Conservation (phyloP, 169 alveolate genomes). For the Sarcocystis neurona region DNA sequence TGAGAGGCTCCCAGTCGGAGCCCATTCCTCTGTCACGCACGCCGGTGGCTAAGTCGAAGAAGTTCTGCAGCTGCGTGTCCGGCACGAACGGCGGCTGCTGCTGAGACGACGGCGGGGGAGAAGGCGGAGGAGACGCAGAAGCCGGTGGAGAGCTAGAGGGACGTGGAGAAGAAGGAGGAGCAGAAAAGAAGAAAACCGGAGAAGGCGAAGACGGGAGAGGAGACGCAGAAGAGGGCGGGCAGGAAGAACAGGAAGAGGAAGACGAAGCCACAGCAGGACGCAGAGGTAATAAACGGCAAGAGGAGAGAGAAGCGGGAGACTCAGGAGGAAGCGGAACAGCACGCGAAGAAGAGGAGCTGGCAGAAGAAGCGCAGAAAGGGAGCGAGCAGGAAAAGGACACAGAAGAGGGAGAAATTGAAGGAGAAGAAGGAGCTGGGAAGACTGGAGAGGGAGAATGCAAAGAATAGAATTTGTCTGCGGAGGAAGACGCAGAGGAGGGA, state of each 20-base stretch:
- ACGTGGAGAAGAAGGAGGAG: not conserved
- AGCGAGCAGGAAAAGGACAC: not conserved
- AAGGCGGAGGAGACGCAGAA: not conserved
- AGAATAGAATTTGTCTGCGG: no score
- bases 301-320: not conserved
- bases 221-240: not conserved
- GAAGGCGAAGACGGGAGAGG: not conserved
- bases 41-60: not conserved
- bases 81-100: not conserved
- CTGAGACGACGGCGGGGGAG: not conserved
- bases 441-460: no score
- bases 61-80: constrained; percentile 1
- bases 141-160: not conserved
- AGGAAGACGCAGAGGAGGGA: no score
- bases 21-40: not conserved
- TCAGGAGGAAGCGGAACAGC: not conserved
- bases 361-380: not conserved
- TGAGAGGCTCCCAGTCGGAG: constrained; percentile 1
- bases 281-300: not conserved
- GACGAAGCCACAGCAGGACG: not conserved
- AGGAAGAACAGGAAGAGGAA: not conserved
- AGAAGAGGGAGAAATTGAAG: not conserved
- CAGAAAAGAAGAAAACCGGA: not conserved
- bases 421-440: not conserved
- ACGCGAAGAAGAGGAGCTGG: not conserved